These are phyloP conservation scores for Globisporangium canariense DNA, from an alignment of 352 stramenopile genomes.

Conservation along the genomic window DNA sequence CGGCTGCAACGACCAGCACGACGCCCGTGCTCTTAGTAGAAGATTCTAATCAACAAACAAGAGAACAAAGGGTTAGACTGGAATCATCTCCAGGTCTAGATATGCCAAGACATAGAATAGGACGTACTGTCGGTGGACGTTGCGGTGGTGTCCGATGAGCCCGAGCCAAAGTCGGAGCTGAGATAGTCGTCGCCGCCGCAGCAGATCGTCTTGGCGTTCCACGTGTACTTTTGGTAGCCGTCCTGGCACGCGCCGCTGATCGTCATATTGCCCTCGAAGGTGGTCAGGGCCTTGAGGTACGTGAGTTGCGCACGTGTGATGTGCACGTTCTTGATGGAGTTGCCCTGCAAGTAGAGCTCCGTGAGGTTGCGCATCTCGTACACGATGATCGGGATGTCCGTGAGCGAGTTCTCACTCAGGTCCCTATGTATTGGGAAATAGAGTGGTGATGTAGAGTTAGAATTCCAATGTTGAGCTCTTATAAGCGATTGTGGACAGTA, in stretches of 20 bases:
- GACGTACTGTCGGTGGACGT: constrained; percentile 25
- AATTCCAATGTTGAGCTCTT: too few relatives aligned
- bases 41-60: not conserved
- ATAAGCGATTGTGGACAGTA: too few relatives aligned
- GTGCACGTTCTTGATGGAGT: constrained; percentile 50
- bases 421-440: constrained; percentile 32
- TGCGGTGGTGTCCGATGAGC: constrained; percentile 28
- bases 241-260: constrained; percentile 33
- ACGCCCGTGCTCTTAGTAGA: constrained; percentile 19
- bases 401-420: constrained; percentile 57
- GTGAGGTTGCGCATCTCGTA: constrained; percentile 62
- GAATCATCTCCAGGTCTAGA: not conserved
- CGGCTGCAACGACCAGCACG: constrained; percentile 39
- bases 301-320: constrained; percentile 48
- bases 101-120: not conserved
- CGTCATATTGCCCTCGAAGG: constrained; percentile 44
- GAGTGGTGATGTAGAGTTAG: not conserved
- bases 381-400: constrained; percentile 61
- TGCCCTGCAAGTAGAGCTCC: constrained; percentile 47
- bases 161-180: constrained; percentile 33
- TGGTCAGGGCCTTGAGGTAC: constrained; percentile 46
- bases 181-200: constrained; percentile 41
- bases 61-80: not conserved
- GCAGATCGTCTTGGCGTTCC: constrained; percentile 47
- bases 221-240: constrained; percentile 48